Conservation (phyloP, 345 rosid genomes). For the Murraya paniculata region DNA sequence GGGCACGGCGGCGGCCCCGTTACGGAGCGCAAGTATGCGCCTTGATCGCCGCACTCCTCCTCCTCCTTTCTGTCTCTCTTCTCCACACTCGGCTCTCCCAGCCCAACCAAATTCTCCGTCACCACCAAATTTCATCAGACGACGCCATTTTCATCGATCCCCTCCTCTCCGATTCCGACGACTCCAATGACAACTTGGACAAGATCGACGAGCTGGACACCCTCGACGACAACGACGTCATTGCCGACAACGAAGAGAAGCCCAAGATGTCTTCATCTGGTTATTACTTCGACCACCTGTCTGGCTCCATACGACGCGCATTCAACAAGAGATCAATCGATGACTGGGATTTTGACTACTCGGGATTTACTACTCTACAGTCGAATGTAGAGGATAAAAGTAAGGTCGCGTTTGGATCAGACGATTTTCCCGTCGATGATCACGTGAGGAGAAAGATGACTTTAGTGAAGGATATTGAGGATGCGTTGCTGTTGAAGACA, state of each 20-base stretch:
- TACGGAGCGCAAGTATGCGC: slow-evolving; percentile 79
- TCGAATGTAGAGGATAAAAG: slow-evolving; percentile 29
- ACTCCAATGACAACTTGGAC: slow-evolving; percentile 34
- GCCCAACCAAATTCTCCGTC: slow-evolving; percentile 26
- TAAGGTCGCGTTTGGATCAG: slow-evolving; percentile 66
- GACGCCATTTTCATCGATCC: slow-evolving; percentile 38
- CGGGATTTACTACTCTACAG: slow-evolving; percentile 34
- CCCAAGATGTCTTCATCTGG: slow-evolving; percentile 42
- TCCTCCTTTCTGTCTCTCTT: slow-evolving; percentile 79
- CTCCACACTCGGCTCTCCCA: slow-evolving; percentile 81
- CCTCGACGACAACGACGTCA: slow-evolving; percentile 36
- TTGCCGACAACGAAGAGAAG: slow-evolving; percentile 38
- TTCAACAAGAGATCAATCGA: slow-evolving; percentile 66
- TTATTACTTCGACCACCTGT: slow-evolving; percentile 69
- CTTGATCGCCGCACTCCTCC: slow-evolving; percentile 66
- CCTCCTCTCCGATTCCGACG: slow-evolving; percentile 54
- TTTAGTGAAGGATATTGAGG: slow-evolving; percentile 64
- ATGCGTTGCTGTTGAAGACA: slow-evolving; percentile 61
- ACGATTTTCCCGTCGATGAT: slow-evolving; percentile 76
- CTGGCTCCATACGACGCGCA: slow-evolving; percentile 59
- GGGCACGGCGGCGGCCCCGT: slow-evolving; percentile 81
- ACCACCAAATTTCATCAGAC: slow-evolving; percentile 20
- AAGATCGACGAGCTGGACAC: slow-evolving; percentile 82
- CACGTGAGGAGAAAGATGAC: slow-evolving; percentile 63
- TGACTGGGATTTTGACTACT: slow-evolving; percentile 82